Base-by-base conservation (phyloP, 495 filamentous ascomycete genomes). In the Tuber indicum region DNA sequence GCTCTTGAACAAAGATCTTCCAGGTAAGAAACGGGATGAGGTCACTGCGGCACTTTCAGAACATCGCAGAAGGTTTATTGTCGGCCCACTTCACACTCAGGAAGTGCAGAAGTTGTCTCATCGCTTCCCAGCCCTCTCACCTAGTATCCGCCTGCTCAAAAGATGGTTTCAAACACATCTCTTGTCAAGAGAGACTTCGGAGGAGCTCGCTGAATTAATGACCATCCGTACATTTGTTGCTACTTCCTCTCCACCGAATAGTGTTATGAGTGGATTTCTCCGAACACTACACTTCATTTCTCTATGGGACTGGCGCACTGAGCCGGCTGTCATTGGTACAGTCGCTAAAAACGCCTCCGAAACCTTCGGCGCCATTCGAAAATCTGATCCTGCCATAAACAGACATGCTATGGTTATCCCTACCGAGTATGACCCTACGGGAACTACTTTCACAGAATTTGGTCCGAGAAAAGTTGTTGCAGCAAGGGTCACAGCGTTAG, bases 161-260 rank as follows among this genome's bases (percentile, higher is more conserved):
- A 87, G 89, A 79, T 99, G 96, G 96, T 96, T 97, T 82, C 89
- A 89, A 78, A 87, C 88, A 1, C 96, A 99, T 79, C 90, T 96
- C 66, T 89, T 99, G 36, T 87, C 88, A 0, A 87, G 86, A 44
- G 92, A 97, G 79, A 86, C 98, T 82, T 87, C 87, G 44, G 90
- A 93, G 36, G 93, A 95, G 82, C 84, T 97, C 44, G 88, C 97
- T 74, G 96, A 99, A 84, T 88, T 98, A 47, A 84, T 96, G 58
- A 91, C 89, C 21, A 87, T 90, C 9, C 91, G 89, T 52, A 87
- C 88, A 47, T 99, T 98, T 84, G 85, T 94, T n/a, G 89, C 91
- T 47, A 92, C 93, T 0, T 90, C 93, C 76, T 85, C 89, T 26
- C 84, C 88, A 2, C 96, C 96, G 5, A 92, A 91, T 0, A 93